Base-by-base conservation (phyloP, 2,329 filamentous ascomycete species). In the Xylaria sp. region DNA sequence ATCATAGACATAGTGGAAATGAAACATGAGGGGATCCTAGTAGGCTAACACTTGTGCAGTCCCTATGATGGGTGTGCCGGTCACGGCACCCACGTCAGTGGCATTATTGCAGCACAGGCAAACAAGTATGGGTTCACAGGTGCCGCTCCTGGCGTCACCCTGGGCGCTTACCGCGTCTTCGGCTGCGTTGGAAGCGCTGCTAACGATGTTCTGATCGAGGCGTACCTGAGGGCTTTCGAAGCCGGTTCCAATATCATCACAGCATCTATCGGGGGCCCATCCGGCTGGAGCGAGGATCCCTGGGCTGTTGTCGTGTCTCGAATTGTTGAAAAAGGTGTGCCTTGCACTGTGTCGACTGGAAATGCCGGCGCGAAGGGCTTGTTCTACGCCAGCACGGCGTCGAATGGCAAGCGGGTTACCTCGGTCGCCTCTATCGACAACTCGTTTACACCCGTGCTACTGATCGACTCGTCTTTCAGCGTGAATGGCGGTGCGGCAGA, bases 81-180 rank as follows among this genome's bases (percentile, higher is more conserved):
- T 2, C 86, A 89, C 72, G 86, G 87, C 29, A 86, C 83, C 0
- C 85, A 69, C 71, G 84, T 87, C 23, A 80, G 85, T 1, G 87
- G 87, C 31, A 88, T 86, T 62, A 81, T 90, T 44, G 87, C 85
- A 2, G 86, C 85, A 1, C 83, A 87, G 70, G 71, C 74, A 46
- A 79, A 86, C 69, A 72, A 76, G 0, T 80, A 80, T 37, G 81
- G 81, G n/a, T 84, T 87, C 67, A 83, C 81, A 15, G 86, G 86
- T 15, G 84, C 81, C 9, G 85, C 85, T 0, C 81, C 83, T 0
- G 83, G 80, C 40, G 85, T 85, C 1, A 83, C 76, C 1, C 76
- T 89, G 1, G 84, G 84, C 44, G 78, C 81, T 46, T 88, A 84
- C 75, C 80, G 81, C 46, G 83, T 86, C 3, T 86, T 87, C 58